Conservation (phyloP, 2,329 filamentous ascomycete genomes). For the Ascochyta clinopodiicola region DNA sequence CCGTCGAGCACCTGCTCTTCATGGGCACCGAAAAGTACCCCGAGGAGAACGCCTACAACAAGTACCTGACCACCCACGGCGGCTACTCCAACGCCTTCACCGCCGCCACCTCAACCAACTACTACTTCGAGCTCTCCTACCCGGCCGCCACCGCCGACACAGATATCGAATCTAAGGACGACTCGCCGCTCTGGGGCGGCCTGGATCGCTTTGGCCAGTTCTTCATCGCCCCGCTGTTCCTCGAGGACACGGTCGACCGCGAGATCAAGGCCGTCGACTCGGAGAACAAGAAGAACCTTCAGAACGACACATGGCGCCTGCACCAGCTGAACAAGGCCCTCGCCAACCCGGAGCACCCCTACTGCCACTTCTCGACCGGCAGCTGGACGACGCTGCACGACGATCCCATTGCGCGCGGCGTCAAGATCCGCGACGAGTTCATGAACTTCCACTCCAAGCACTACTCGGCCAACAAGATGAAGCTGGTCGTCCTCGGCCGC, state of each 20-base stretch:
- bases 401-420: constrained; percentile 75
- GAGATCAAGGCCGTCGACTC: constrained; percentile 91
- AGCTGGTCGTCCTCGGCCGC: constrained; percentile 82
- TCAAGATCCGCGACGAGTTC: constrained; percentile 89
- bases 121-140: constrained; percentile 93
- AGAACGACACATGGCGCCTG: constrained; percentile 86
- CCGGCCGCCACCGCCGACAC: constrained; percentile 56
- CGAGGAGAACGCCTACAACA: constrained; percentile 78
- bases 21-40: constrained; percentile 99
- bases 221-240: constrained; percentile 86
- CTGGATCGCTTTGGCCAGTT: constrained; percentile 94
- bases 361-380: constrained; percentile 89
- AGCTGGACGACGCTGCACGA: constrained; percentile 87
- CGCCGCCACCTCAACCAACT: constrained; percentile 91
- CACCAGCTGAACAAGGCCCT: constrained; percentile 87
- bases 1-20: constrained; percentile 94
- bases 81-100: constrained; percentile 96
- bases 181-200: constrained; percentile 76
- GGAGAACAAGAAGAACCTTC: constrained; percentile 97
- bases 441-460: constrained; percentile 89
- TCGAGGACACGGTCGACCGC: constrained; percentile 82
- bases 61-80: constrained; percentile 88
- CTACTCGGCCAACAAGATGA: constrained; percentile 94
- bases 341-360: constrained; percentile 87
- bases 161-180: constrained; percentile 45